These are phyloP conservation scores for Boletales sp. DNA, from an alignment of 768 basidiomycete genomes.

Conservation along the genomic window DNA sequence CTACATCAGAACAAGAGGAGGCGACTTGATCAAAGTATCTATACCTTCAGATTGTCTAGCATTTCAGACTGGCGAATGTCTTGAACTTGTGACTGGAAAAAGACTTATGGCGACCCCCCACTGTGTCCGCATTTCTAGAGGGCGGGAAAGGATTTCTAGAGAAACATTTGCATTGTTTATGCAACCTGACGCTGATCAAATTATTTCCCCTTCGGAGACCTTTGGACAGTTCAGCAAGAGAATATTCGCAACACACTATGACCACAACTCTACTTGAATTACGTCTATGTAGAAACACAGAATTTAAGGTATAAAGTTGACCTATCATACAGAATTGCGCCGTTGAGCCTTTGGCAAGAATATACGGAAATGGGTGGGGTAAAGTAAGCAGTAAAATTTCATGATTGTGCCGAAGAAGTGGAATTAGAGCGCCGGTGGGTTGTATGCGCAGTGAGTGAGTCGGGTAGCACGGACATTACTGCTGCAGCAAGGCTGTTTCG, in stretches of 20 bases:
- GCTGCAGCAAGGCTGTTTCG: constrained; percentile 63
- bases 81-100: constrained; percentile 82
- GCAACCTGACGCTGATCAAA: constrained; percentile 83
- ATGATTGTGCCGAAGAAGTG: constrained; percentile 25
- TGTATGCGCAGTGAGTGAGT: constrained; percentile 40
- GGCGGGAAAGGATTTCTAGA: constrained; percentile 54
- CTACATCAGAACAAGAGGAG: constrained; percentile 85
- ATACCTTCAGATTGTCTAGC: constrained; percentile 86
- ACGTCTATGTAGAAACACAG: constrained; percentile 8
- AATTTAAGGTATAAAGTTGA: constrained; percentile 4
- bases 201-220: constrained; percentile 64
- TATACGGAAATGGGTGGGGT: neutral
- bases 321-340: constrained; percentile 3
- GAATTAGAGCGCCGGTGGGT: constrained; percentile 41
- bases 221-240: constrained; percentile 90
- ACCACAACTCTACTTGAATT: constrained; percentile 18
- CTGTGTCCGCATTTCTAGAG: constrained; percentile 76
- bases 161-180: constrained; percentile 91
- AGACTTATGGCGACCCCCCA: constrained; percentile 90
- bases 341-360: neutral
- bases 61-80: constrained; percentile 96
- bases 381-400: neutral
- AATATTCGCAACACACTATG: constrained; percentile 60
- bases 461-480: constrained; percentile 59
- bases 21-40: constrained; percentile 73